Conservation (phyloP, 2,329 filamentous ascomycete species). For the Aspergillus arachidicola region DNA sequence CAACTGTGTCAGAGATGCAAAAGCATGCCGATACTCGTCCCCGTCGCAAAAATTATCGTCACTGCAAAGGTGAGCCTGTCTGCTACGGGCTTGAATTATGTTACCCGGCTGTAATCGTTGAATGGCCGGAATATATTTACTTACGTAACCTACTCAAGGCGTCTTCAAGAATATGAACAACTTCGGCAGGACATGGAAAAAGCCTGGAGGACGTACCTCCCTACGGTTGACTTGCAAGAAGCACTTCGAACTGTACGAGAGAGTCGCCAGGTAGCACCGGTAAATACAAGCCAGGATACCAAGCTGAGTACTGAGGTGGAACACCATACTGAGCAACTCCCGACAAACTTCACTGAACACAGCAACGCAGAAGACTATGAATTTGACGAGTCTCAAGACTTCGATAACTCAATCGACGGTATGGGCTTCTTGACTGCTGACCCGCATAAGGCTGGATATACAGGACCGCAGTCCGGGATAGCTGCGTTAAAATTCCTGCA, state of each 20-base stretch:
- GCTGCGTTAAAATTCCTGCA: constrained; percentile 23
- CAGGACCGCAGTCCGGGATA: constrained; percentile 21
- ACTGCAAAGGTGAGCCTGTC: constrained; percentile 16
- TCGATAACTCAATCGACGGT: constrained; percentile 23
- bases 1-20: constrained; percentile 21
- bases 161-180: constrained; percentile 19
- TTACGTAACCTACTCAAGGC: constrained; percentile 3
- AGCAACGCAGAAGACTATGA: constrained; percentile 25
- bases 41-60: constrained; percentile 19
- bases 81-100: not conserved
- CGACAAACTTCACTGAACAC: constrained; percentile 17
- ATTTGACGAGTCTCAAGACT: constrained; percentile 25
- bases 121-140: not conserved
- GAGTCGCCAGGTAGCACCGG: not conserved
- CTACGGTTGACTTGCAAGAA: constrained; percentile 21
- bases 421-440: constrained; percentile 24
- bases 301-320: constrained; percentile 16
- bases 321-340: constrained; percentile 21
- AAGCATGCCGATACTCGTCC: constrained; percentile 21
- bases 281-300: not conserved
- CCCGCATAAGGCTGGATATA: constrained; percentile 23
- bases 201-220: constrained; percentile 19
- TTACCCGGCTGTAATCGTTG: not conserved
- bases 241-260: constrained; percentile 15
- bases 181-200: constrained; percentile 17